These are phyloP conservation scores for Cucumis hystrix DNA, from an alignment of 306 rosid species.

Conservation along the genomic window DNA sequence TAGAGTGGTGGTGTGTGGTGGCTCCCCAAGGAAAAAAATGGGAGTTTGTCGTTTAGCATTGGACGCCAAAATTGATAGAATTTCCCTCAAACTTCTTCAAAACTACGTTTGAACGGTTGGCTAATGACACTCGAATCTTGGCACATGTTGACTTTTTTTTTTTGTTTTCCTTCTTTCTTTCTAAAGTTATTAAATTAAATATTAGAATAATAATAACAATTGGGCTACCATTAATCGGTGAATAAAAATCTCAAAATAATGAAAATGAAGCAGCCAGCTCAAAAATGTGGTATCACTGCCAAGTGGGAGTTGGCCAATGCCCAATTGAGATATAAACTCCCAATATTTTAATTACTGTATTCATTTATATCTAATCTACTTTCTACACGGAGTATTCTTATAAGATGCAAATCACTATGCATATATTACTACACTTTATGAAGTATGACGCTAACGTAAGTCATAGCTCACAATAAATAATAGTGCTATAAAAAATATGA, in stretches of 20 bases:
- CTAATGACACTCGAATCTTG: not conserved
- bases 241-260: not conserved
- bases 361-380: not conserved
- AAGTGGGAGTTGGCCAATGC: not conserved
- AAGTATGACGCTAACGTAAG: too few relatives aligned
- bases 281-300: not conserved
- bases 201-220: too few relatives aligned
- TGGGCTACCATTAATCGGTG: not conserved
- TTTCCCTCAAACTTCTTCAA: not conserved
- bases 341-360: not conserved
- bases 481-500: too few relatives aligned
- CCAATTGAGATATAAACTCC: not conserved
- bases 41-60: not conserved
- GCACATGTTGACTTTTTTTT: constrained; percentile 4
- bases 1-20: not conserved
- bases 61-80: not conserved
- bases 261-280: not conserved
- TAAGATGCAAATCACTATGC: too few relatives aligned
- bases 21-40: not conserved
- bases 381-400: not conserved
- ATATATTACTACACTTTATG: too few relatives aligned
- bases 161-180: too few relatives aligned
- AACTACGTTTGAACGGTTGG: constrained; percentile 5
- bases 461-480: too few relatives aligned
- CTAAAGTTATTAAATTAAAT: too few relatives aligned